Percentiles rank a stretch among this genome's conserved stretches.
These are phyloP conservation scores for Cyberlindnera euphorbiiphila DNA, from an alignment of 805 yeast genomes.

Conservation along the genomic window DNA sequence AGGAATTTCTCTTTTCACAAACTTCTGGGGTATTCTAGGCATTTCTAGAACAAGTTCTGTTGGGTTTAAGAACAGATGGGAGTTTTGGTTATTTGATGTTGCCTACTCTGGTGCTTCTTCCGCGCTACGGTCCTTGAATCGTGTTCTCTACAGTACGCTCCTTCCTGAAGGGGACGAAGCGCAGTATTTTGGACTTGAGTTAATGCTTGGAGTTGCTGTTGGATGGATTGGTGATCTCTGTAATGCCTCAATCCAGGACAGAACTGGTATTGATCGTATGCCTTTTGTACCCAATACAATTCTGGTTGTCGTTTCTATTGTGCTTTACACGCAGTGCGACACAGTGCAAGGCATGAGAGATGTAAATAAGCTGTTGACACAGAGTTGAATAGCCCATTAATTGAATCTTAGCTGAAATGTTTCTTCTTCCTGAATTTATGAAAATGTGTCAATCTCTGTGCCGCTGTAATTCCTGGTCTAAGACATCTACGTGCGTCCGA, in stretches of 20 bases:
- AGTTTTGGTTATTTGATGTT: constrained; percentile 39
- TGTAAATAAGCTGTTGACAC: constrained; percentile 13
- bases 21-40: constrained; percentile 40
- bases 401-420: too few species aligned
- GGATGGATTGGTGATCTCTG: constrained; percentile 40
- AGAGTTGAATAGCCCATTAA: too few species aligned
- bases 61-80: constrained; percentile 41
- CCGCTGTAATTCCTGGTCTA: too few species aligned
- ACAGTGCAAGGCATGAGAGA: constrained; percentile 32
- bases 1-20: constrained; percentile 30
- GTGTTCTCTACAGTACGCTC: constrained; percentile 35
- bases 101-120: constrained; percentile 34
- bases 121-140: constrained; percentile 35
- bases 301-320: constrained; percentile 28
- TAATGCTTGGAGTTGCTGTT: constrained; percentile 38
- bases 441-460: too few species aligned
- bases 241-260: constrained; percentile 38
- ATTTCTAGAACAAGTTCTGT: constrained; percentile 27
- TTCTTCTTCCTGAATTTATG: too few species aligned
- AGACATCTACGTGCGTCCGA: too few species aligned
- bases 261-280: constrained; percentile 34
- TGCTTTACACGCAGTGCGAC: constrained; percentile 29
- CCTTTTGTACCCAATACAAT: constrained; percentile 37
- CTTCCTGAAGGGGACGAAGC: constrained; percentile 41
- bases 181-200: constrained; percentile 39